A percentile compares a stretch with the other conserved stretches of the same genome.
phyloP scores from a whole-genome alignment of 495 filamentous ascomycete genomes.

The Hypoxylon fuscum region DNA sequence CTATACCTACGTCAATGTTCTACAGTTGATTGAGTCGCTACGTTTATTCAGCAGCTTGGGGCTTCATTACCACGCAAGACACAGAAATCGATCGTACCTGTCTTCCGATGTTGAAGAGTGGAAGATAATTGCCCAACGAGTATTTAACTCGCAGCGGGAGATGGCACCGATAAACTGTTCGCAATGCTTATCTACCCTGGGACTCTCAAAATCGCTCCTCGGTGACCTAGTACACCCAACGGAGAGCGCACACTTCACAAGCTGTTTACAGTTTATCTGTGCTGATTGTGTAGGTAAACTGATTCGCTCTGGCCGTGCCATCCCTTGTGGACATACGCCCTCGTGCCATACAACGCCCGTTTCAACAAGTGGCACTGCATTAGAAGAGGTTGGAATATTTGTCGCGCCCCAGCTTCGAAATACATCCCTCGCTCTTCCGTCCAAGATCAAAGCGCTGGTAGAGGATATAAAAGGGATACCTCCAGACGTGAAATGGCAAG shows the following conservation, averaged over 20 bases:
- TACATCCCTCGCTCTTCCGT: background rate
- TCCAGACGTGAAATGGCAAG: conserved; percentile 40
- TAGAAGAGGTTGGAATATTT: background rate
- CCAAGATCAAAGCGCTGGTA: background rate
- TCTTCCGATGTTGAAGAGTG: background rate
- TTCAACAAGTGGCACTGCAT: background rate
- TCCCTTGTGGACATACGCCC: background rate
- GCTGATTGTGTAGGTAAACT: background rate
- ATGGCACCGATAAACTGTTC: background rate
- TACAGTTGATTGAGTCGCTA: conserved; percentile 54
- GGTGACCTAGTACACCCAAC: background rate
- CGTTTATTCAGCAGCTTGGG: conserved; percentile 55
- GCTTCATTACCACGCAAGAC: conserved; percentile 36
- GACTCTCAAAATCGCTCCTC: background rate
- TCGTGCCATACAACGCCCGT: background rate
- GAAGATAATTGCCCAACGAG: background rate
- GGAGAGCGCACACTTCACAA: background rate
- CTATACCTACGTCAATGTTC: conserved; percentile 36
- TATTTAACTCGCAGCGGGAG: background rate
- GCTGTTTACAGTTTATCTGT: background rate
- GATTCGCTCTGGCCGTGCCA: background rate
- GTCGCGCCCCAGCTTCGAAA: background rate
- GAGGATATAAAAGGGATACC: conserved; percentile 9
- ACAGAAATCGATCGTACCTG: too few species aligned
- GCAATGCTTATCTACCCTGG: background rate